phyloP scores from a whole-genome alignment of 495 filamentous ascomycete species.

The Penicillium atrosanguineum region DNA sequence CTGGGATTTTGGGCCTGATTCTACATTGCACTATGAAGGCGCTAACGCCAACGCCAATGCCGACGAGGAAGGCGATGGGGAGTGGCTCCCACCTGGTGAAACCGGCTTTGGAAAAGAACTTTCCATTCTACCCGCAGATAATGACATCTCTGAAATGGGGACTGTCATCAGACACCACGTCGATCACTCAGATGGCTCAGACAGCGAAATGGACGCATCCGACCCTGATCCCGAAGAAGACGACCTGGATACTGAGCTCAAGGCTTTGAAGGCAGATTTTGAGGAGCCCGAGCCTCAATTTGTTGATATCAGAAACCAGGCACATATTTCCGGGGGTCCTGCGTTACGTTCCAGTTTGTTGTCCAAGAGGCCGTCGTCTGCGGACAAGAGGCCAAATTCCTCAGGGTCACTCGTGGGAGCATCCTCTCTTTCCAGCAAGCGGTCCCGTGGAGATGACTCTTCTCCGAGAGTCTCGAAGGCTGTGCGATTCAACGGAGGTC shows the following conservation, averaged over 20 bases:
- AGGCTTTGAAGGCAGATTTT: constrained; percentile 43
- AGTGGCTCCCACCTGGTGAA: constrained; percentile 33
- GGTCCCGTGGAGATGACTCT: constrained; percentile 20
- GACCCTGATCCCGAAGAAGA: constrained; percentile 39
- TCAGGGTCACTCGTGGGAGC: constrained; percentile 17
- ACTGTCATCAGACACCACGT: constrained; percentile 42
- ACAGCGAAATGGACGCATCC: constrained; percentile 37
- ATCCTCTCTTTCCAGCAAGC: constrained; percentile 29
- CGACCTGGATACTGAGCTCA: constrained; percentile 42
- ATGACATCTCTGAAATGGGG: constrained; percentile 38
- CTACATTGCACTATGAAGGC: neutral
- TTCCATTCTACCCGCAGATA: constrained; percentile 20
- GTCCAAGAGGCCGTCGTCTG: constrained; percentile 21
- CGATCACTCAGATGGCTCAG: constrained; percentile 29
- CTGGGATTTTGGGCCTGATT: constrained; percentile 28
- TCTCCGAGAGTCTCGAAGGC: constrained; percentile 33
- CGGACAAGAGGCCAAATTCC: constrained; percentile 5
- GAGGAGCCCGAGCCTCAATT: constrained; percentile 28
- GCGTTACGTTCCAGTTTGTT: constrained; percentile 18
- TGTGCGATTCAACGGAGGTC: constrained; percentile 30
- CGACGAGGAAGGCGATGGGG: constrained; percentile 36
- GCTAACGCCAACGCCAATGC: neutral
- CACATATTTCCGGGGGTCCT: constrained; percentile 3
- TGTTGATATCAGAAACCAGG: constrained; percentile 19
- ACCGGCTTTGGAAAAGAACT: constrained; percentile 25